Percentiles rank a stretch among this genome's conserved stretches.
These are phyloP conservation scores for Xerocomellus chrysenteron DNA, from an alignment of 768 basidiomycete genomes.

Conservation along the genomic window DNA sequence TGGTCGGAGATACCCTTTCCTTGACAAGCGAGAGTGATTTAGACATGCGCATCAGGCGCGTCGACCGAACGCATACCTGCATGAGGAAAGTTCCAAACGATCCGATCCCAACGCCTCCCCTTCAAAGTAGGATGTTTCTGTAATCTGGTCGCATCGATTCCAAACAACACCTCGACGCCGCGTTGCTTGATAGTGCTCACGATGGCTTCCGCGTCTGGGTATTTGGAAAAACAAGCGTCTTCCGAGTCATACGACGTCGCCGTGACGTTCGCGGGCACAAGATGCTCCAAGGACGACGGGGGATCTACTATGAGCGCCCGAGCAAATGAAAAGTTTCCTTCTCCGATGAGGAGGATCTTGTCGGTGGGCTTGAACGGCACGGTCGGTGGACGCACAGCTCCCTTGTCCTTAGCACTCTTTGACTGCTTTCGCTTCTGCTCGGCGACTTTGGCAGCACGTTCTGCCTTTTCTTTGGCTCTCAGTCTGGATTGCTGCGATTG, in stretches of 20 bases:
- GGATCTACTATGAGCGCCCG: slow-evolving; percentile 62
- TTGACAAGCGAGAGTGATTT: slow-evolving; percentile 27
- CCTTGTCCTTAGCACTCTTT: slow-evolving; percentile 36
- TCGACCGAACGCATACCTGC: slow-evolving; percentile 57
- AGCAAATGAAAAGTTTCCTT: slow-evolving; percentile 94
- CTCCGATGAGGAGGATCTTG: slow-evolving; percentile 78
- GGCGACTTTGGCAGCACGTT: slow-evolving; percentile 41
- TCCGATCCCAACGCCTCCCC: slow-evolving; percentile 66
- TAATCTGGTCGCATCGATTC: slow-evolving; percentile 80
- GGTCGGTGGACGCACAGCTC: slow-evolving; percentile 40
- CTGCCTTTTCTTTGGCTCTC: slow-evolving; percentile 60
- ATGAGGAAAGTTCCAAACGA: slow-evolving; percentile 97
- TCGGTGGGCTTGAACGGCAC: slow-evolving; percentile 68
- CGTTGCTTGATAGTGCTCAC: slow-evolving; percentile 52
- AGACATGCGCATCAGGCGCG: background rate
- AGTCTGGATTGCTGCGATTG: slow-evolving; percentile 68
- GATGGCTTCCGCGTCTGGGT: slow-evolving; percentile 66
- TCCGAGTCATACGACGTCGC: slow-evolving; percentile 88
- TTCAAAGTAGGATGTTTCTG: slow-evolving; percentile 59
- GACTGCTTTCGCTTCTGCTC: slow-evolving; percentile 44
- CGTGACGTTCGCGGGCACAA: slow-evolving; percentile 67
- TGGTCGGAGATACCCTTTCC: slow-evolving; percentile 91
- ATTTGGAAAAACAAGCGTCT: slow-evolving; percentile 74
- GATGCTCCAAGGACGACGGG: slow-evolving; percentile 43
- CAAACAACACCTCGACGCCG: slow-evolving; percentile 75